Evolutionary conservation across 2,329 filamentous ascomycete genomes (phyloP).

Genomic region (Domatiomyces catenatus): DNA sequence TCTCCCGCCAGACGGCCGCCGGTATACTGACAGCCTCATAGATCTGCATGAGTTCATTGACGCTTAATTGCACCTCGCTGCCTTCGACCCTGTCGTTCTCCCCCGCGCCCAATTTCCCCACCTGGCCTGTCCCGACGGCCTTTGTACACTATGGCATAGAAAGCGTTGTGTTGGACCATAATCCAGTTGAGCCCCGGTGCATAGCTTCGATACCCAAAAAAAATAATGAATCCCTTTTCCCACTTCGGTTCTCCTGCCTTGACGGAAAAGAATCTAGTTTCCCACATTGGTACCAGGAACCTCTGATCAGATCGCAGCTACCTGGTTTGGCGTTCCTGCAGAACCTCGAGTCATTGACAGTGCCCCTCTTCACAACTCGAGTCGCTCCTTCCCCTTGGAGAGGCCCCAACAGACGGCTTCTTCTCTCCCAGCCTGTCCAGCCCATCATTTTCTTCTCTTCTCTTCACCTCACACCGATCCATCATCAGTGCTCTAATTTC

Average conservation of each 20-base stretch:
- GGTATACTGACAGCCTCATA: constrained; percentile 19
- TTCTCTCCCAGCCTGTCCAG: neutral
- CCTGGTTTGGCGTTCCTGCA: neutral
- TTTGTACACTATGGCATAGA: neutral
- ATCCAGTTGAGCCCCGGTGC: neutral
- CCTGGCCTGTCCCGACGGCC: neutral
- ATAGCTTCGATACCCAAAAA: neutral
- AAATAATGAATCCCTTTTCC: neutral
- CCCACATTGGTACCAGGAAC: too few species aligned
- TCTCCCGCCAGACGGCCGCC: constrained; percentile 1
- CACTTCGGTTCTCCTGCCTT: neutral
- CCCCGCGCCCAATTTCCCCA: neutral
- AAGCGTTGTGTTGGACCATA: neutral
- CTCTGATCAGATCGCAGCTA: neutral
- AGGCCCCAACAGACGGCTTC: neutral
- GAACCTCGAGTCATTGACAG: neutral
- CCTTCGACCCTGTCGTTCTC: neutral
- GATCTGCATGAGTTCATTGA: constrained; percentile 76
- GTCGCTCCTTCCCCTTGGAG: neutral
- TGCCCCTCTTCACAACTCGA: neutral
- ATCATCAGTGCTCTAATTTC: neutral
- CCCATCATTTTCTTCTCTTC: neutral
- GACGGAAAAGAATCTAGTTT: neutral
- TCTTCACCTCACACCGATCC: neutral
- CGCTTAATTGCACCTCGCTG: constrained; percentile 31